Evolutionary conservation across 768 basidiomycete species (phyloP), one percentile per base, ranked within the genome.

Genomic region (Rhizopogon salebrosus): DNA sequence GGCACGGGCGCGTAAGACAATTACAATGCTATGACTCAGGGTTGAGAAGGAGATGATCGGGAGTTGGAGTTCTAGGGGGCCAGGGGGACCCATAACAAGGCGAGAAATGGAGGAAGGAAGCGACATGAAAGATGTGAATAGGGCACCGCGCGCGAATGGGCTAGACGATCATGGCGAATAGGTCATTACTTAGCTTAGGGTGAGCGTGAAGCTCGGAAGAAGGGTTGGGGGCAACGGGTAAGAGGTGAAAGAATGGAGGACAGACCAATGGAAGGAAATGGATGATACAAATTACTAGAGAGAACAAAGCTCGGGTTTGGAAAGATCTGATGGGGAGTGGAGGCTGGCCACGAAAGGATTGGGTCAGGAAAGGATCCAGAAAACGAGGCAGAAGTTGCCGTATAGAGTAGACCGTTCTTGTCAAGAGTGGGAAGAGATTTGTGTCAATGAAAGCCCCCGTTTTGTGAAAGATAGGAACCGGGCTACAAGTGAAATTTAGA

Each of bases 81-180:
- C 29, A 2, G 39, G 41, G 18, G 49, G 41, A 51, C 38, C 49
- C 14, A 26, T 5, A 46, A 27, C 13, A 46, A 43, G 31, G 10
- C 10, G 11, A 41, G 31, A 20, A 26, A 52, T 41, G 16, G 41
- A 52, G 38, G n/a, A 26, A 3, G 24, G 38, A 51, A 45, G 58
- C 61, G 57, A 59, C 53, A 64, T 58, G 57, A 64, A 58, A 51
- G 24, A 60, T 54, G 59, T 64, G 56, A 60, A 69, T 65, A 62
- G 59, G 60, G 59, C 56, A n/a, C n/a, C n/a, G 54, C 54, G 67
- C 59, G 69, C 66, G 56, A 43, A 53, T 50, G 52, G 24, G 49
- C 27, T 41, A 42, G 51, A 39, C 41, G 49, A 54, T 41, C 51
- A 27, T 42, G 1, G 35, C 16, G 18, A 27, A 35, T 7, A 10